Conservation (phyloP, 805 yeast species). For the Yamadazyma insecticola region DNA sequence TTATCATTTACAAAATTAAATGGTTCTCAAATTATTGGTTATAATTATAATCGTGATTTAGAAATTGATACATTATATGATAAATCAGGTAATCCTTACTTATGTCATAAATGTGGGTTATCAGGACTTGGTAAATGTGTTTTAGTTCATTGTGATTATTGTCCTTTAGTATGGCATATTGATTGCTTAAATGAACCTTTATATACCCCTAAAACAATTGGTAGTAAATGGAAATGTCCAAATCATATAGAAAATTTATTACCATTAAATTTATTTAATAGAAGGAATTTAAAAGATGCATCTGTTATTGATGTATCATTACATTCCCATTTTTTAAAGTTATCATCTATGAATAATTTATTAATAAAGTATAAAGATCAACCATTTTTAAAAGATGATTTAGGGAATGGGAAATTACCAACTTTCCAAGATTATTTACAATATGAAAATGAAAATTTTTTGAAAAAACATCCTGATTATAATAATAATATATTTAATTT, state of each 20-base stretch:
- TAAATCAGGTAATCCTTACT: constrained; percentile 59
- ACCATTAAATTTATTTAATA: constrained; percentile 30
- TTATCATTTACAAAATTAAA: constrained; percentile 35
- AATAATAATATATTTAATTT: constrained; percentile 5
- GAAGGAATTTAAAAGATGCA: constrained; percentile 49
- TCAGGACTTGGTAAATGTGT: constrained; percentile 59
- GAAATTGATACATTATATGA: constrained; percentile 66
- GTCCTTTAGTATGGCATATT: constrained; percentile 80
- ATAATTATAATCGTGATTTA: constrained; percentile 42
- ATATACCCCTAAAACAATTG: constrained; percentile 65
- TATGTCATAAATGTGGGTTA: constrained; percentile 73
- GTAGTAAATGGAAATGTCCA: constrained; percentile 88
- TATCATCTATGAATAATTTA: constrained; percentile 21
- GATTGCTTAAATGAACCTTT: constrained; percentile 82
- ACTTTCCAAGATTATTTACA: constrained; percentile 26
- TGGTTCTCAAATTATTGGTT: constrained; percentile 31
- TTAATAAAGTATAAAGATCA: constrained; percentile 31
- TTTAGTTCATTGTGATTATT: constrained; percentile 76
- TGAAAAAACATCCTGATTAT: constrained; percentile 10
- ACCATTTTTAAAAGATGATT: constrained; percentile 21
- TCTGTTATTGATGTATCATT: constrained; percentile 49
- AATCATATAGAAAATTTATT: constrained; percentile 60
- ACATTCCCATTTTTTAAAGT: constrained; percentile 27
- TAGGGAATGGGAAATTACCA: constrained; percentile 12
- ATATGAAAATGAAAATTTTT: constrained; percentile 21